phyloP scores from a whole-genome alignment of 768 basidiomycete species.

The Psilocybe tampanensis region DNA sequence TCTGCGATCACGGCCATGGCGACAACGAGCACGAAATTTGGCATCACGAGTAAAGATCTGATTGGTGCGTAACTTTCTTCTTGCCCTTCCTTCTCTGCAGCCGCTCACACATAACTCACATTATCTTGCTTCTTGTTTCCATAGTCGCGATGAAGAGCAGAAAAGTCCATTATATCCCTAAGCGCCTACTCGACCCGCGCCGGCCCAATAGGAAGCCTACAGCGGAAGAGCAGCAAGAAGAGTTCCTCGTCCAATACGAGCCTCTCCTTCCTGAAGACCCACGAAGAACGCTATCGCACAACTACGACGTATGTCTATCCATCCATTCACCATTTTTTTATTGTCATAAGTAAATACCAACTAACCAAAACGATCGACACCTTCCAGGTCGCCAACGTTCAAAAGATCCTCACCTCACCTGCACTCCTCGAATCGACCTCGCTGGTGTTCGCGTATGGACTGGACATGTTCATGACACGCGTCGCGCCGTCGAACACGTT shows the following conservation, averaged over 20 bases:
- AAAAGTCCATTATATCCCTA: conserved; percentile 75
- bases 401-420: conserved; percentile 74
- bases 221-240: conserved; percentile 79
- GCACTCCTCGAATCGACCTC: conserved; percentile 92
- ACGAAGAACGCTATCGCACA: conserved; percentile 50
- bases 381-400: conserved; percentile 70
- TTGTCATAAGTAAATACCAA: no score
- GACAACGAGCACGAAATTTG: conserved; percentile 83
- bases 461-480: conserved; percentile 89
- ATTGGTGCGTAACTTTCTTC: conserved; percentile 57
- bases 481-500: conserved; percentile 89
- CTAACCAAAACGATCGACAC: no score
- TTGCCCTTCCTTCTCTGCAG: neutral
- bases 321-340: no score
- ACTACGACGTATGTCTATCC: no score
- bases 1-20: conserved; percentile 68
- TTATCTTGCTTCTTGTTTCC: no score
- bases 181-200: conserved; percentile 81
- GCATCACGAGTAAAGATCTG: conserved; percentile 84
- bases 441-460: conserved; percentile 80
- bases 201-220: conserved; percentile 78
- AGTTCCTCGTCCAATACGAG: conserved; percentile 85
- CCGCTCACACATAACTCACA: neutral
- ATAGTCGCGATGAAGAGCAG: conserved; percentile 79
- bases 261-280: conserved; percentile 75